phyloP scores from a whole-genome alignment of 768 basidiomycete species.

The Serendipita sp. region DNA sequence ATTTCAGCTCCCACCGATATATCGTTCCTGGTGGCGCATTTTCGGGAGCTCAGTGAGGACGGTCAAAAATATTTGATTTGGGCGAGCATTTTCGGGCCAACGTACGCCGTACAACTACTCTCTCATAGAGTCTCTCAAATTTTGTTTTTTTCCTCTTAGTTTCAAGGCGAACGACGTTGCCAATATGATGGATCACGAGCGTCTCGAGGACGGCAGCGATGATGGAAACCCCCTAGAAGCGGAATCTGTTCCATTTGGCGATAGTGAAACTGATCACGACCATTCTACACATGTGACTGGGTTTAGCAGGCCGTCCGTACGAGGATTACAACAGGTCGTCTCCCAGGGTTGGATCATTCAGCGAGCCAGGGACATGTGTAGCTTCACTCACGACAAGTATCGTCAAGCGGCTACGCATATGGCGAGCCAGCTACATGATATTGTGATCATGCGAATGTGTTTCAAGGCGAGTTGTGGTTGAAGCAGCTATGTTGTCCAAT shows the following conservation, averaged over 20 bases:
- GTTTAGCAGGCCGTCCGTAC: conserved; percentile 44
- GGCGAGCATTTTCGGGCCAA: conserved; percentile 60
- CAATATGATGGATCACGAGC: conserved; percentile 60
- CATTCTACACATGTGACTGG: background rate
- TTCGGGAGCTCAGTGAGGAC: conserved; percentile 46
- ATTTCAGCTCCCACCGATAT: conserved; percentile 40
- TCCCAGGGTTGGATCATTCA: conserved; percentile 48
- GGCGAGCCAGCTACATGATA: conserved; percentile 33
- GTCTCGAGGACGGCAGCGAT: conserved; percentile 24
- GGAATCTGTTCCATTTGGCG: background rate
- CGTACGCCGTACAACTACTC: conserved; percentile 25
- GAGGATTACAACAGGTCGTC: conserved; percentile 49
- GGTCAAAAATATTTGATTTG: conserved; percentile 51
- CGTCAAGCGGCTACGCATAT: conserved; percentile 56
- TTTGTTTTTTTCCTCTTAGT: conserved; percentile 20
- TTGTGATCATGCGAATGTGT: conserved; percentile 47
- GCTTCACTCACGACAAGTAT: conserved; percentile 59
- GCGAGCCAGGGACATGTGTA: conserved; percentile 59
- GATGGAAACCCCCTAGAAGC: background rate
- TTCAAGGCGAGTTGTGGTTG: conserved; percentile 49
- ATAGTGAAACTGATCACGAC: conserved; percentile 26
- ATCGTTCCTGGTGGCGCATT: conserved; percentile 41
- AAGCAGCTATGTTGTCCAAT: background rate
- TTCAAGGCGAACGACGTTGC: conserved; percentile 63
- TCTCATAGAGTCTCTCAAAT: background rate